Base-by-base conservation (phyloP, 2,329 filamentous ascomycete species). In the Fusarium dimerum region DNA sequence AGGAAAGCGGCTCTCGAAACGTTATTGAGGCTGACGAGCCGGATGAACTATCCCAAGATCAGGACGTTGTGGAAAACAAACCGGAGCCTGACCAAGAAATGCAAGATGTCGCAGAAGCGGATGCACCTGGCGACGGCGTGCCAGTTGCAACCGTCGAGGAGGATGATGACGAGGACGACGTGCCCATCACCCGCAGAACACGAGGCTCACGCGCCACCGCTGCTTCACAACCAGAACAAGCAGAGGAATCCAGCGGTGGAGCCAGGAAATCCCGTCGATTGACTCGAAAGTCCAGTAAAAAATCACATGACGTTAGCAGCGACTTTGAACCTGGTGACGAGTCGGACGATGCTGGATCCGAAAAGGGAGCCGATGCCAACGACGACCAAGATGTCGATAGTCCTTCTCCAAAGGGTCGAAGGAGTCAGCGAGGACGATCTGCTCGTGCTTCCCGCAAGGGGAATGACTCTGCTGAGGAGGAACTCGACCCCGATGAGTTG, bases 271-370 rank as follows among this genome's bases (percentile, higher is more conserved):
- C 72, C 20, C 73, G 79, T 20, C 79, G 80, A 6, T 66, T 82
- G 43, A 83, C 73, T 12, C 77, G 74, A 48, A 77, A 74, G 50
- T 74, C 71, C 13, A 73, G 71, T 46, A 77, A 76, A 40, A 75
- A 76, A 56, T 77, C 76, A 7, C 76, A 81, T 50, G 82, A 85
- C 52, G 78, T 76, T 6, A 84, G 81, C 47, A 85, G 82, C 60
- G 82, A 85, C 57, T 85, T 85, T 60, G 82, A 85, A 49, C 82
- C 82, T 16, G 79, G 75, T 13, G 80, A 84, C 20, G 82, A 84
- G 48, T 84, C 81, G 0, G 82, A 78, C 6, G 82, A 83, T 20
- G 80, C 78, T 1, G 75, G 62, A 6, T 73, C 71, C 12, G 71
- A 73, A 43, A 69, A 75, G 40, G 47, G 45, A 8, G 32, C 32